Evolutionary conservation across 169 alveolate species (phyloP), one percentile per base, ranked within the genome.

Genomic region (Plasmodium malariae): DNA sequence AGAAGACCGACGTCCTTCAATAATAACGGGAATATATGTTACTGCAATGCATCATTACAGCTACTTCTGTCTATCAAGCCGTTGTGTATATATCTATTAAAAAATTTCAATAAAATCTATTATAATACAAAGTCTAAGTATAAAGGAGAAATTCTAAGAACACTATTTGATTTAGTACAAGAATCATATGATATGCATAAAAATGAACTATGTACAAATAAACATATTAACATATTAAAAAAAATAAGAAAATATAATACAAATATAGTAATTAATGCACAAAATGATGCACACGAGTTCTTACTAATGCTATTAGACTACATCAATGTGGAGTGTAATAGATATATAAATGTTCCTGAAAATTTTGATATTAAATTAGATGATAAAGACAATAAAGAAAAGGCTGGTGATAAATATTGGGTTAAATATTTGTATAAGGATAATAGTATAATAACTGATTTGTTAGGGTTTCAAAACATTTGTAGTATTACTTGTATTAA

Each of bases 261-360:
- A 32, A 67, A 21, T 43, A 49, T 83, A 54, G 71, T 67, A n/a
- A 67, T 83, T 40, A 67, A 67, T 37, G 68, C 91, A 26, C 91
- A 83, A 48, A 83, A 83, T 83, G 91, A 83, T 67, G 91, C 91
- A 30, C 91, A 83, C 40, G 91, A 83, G 54, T 83, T 83, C 12
- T 51, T 83, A 60, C 54, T 83, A 14, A 21, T 83, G 63, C 28
- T 83, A 67, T 49, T 83, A 2, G 40, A 83, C 60, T 83, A 60
- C 67, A 67, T 83, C n/a, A 83, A 83, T 37, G 83, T 83, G 5
- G 91, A 83, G 28, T 83, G 91, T 57, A 83, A 67, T 57, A 70
- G 91, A 36, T 40, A 51, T 83, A 32, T 37, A 67, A 68, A 83
- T 34, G 30, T 67, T 5, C 85, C 80, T 12, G 37, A 34, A 12